Evolutionary conservation across 2,329 filamentous ascomycete species (phyloP), one percentile per base, ranked within the genome.

Genomic region (Fusarium sp.): DNA sequence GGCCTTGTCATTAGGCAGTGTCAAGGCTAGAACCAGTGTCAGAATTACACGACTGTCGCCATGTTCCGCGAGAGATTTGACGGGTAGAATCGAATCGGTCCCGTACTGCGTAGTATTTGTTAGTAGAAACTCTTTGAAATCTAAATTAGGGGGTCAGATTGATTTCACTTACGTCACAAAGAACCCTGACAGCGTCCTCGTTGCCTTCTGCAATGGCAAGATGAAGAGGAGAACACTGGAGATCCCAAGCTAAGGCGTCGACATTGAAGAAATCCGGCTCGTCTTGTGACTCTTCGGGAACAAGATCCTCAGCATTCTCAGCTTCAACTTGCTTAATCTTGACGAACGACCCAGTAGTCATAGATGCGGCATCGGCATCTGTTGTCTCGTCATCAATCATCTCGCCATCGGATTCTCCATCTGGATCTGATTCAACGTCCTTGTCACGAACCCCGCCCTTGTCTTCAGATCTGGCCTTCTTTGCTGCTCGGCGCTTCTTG

Each of bases 261-360:
- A 95, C 87, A 74, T 96, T 90, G 80, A 93, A 96, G 59, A 95
- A 88, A 81, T 97, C 94, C 2, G 94, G 93, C 26, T 93, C 92
- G 15, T 92, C 87, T 4, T 90, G 86, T 13, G 78, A 77, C 12
- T 90, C 89, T 11, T 91, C 88, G 2, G 86, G 84, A 3, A 87
- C 82, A 4, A 87, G 84, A 36, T 87, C 66, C 47, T 69, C 66
- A 35, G 44, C 48, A 26, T 55, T 83, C 4, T 81, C 78, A 1
- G 77, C 75, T n/a, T 84, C 80, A 26, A 82, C 82, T 26, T 84
- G 83, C 53, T 87, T 86, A 68, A 95, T 83, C 59, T 94, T 93
- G 73, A 96, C 88, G 74, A 93, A 94, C 0, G 93, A 95, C 2
- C 90, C 92, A n/a, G 93, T 93, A 1, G 87, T 88, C 74, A 89